Percentiles rank a stretch among this genome's conserved stretches.
Evolutionary conservation across 306 rosid genomes (phyloP).

Genomic region (Ormosia semicastrata): DNA sequence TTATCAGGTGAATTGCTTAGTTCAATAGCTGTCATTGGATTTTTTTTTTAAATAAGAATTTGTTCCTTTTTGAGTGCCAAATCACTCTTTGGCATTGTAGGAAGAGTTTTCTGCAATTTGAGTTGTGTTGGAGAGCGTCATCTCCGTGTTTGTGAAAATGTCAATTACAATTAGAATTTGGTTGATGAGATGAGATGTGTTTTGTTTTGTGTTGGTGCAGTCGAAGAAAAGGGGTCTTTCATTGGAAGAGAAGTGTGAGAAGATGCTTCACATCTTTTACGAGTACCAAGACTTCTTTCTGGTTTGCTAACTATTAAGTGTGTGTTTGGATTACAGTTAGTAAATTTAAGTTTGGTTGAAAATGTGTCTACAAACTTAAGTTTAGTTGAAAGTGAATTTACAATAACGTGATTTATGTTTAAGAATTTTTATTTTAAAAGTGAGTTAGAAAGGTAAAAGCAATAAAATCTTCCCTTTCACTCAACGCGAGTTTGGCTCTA

Average conservation of each 20-base stretch:
- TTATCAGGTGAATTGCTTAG: background rate
- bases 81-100: background rate
- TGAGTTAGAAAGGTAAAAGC: too few relatives aligned
- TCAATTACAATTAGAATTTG: background rate
- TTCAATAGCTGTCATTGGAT: background rate
- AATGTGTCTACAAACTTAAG: too few relatives aligned
- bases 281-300: slow-evolving; percentile 89
- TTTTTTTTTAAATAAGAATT: background rate
- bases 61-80: background rate
- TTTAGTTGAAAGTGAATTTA: too few relatives aligned
- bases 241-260: slow-evolving; percentile 96
- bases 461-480: too few relatives aligned
- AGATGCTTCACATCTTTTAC: slow-evolving; percentile 91
- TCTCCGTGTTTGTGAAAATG: slow-evolving; percentile 25
- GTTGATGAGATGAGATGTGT: background rate
- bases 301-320: slow-evolving; percentile 36
- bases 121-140: background rate
- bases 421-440: too few relatives aligned
- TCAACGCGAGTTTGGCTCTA: too few relatives aligned
- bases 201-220: slow-evolving; percentile 31
- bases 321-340: too few relatives aligned
- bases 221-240: slow-evolving; percentile 97
- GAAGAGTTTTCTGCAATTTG: background rate
- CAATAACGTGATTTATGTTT: too few relatives aligned
- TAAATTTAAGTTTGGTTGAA: too few relatives aligned